Evolutionary conservation across 352 stramenopile species (phyloP).

Genomic region (Plasmopara halstedii): DNA sequence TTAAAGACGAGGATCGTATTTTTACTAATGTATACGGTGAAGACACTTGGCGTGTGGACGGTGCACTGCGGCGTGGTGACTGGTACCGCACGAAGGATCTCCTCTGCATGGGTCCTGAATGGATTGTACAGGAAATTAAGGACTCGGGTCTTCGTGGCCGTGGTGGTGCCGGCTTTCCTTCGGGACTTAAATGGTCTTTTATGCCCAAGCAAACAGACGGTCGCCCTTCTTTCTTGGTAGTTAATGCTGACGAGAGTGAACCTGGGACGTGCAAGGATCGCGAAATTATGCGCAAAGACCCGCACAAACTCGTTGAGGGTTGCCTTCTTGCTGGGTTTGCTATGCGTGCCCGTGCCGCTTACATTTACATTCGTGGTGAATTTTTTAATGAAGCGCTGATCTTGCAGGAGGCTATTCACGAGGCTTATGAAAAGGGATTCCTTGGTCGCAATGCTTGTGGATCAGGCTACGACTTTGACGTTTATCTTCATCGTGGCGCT

Average conservation of each 20-base stretch:
- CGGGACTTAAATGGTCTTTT: slow-evolving; percentile 99
- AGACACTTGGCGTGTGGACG: slow-evolving; percentile 83
- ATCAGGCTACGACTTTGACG: slow-evolving; percentile 99
- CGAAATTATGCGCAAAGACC: slow-evolving; percentile 99
- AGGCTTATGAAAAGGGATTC: slow-evolving; percentile 96
- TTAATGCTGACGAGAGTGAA: slow-evolving; percentile 99
- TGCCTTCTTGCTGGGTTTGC: slow-evolving; percentile 97
- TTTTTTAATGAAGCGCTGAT: slow-evolving; percentile 99
- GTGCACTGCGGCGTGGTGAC: slow-evolving; percentile 91
- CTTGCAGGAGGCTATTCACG: slow-evolving; percentile 98
- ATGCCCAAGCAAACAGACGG: slow-evolving; percentile 99
- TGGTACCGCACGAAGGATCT: slow-evolving; percentile 97
- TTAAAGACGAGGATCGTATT: slow-evolving; percentile 99
- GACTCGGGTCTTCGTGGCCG: slow-evolving; percentile 96
- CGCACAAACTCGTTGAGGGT: slow-evolving; percentile 98
- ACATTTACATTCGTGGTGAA: slow-evolving; percentile 99
- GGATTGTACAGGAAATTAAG: slow-evolving; percentile 99
- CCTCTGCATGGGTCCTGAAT: slow-evolving; percentile 98
- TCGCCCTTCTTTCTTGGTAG: slow-evolving; percentile 98
- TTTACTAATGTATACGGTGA: slow-evolving; percentile 99
- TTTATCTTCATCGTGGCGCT: slow-evolving; percentile 98
- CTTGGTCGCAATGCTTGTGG: slow-evolving; percentile 96
- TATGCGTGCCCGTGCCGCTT: slow-evolving; percentile 97
- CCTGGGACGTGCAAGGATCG: slow-evolving; percentile 99
- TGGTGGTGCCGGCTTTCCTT: slow-evolving; percentile 97